Conservation (phyloP, 2,329 filamentous ascomycete species). For the Aphanoascus verrucosus region DNA sequence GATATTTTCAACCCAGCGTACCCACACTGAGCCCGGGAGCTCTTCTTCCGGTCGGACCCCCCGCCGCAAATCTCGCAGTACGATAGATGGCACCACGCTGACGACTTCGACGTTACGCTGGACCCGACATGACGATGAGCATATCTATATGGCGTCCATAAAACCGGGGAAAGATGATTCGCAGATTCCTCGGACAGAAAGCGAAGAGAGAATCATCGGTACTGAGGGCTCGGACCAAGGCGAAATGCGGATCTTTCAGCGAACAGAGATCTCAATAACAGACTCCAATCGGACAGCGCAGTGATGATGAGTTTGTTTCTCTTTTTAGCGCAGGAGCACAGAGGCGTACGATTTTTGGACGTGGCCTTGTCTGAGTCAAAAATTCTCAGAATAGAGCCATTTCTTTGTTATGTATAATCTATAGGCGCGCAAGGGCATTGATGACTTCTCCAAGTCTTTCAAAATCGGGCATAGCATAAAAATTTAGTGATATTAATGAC, state of each 20-base stretch:
- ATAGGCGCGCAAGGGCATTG: no score
- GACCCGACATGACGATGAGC: constrained; percentile 7
- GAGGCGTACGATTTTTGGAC: neutral
- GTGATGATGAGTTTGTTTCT: neutral
- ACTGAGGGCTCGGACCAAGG: neutral
- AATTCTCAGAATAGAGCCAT: neutral
- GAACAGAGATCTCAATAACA: constrained; percentile 10
- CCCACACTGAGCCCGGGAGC: neutral
- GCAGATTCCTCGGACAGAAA: constrained; percentile 8
- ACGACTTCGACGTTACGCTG: constrained; percentile 3
- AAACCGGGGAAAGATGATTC: neutral
- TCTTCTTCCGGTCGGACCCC: neutral
- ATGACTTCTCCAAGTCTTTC: no score
- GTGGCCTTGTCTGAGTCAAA: neutral
- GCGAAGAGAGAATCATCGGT: constrained; percentile 10
- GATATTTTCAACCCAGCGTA: constrained; percentile 1
- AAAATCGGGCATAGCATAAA: no score
- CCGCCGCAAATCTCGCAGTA: neutral
- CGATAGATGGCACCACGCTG: neutral
- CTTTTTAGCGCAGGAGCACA: neutral
- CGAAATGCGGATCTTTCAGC: constrained; percentile 9
- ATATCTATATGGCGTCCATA: constrained; percentile 10
- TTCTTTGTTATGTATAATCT: no score
- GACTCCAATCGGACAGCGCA: neutral
- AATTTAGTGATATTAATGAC: neutral